These are phyloP conservation scores for Mangifera indica DNA, from an alignment of 345 rosid genomes.

Conservation along the genomic window DNA sequence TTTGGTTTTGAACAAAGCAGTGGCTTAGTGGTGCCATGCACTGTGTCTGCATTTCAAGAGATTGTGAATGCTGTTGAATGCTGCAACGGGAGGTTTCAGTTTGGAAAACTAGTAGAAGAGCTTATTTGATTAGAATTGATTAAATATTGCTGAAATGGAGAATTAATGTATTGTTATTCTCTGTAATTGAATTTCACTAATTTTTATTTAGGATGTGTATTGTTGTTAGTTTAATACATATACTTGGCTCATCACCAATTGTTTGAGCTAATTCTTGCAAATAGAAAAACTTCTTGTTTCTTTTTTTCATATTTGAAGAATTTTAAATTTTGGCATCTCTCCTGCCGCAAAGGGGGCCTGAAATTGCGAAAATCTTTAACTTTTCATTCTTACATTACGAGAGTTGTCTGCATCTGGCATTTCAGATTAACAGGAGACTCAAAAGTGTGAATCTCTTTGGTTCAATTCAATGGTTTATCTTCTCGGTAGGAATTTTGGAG, in stretches of 20 bases:
- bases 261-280: not conserved
- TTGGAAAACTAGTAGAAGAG: slow-evolving; percentile 71
- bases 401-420: not conserved
- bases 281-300: not conserved
- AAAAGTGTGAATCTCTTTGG: not conserved
- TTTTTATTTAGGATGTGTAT: not conserved
- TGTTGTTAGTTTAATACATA: not conserved
- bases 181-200: not conserved
- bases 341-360: slow-evolving; percentile 6
- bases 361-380: not conserved
- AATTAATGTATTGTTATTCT: not conserved
- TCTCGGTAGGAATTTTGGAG: too few relatives aligned
- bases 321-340: not conserved
- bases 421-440: not conserved
- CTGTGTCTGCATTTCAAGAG: slow-evolving; percentile 63
- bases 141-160: too few relatives aligned
- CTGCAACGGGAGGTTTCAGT: slow-evolving; percentile 64
- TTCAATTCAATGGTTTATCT: too few relatives aligned
- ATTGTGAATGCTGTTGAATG: slow-evolving; percentile 66
- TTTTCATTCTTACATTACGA: not conserved
- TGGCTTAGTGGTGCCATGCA: slow-evolving; percentile 74
- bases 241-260: not conserved
- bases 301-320: not conserved
- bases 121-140: slow-evolving; percentile 44
- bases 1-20: slow-evolving; percentile 50